Evolutionary conservation across 352 stramenopile genomes (phyloP).

Genomic region (Pythium rishiriense): DNA sequence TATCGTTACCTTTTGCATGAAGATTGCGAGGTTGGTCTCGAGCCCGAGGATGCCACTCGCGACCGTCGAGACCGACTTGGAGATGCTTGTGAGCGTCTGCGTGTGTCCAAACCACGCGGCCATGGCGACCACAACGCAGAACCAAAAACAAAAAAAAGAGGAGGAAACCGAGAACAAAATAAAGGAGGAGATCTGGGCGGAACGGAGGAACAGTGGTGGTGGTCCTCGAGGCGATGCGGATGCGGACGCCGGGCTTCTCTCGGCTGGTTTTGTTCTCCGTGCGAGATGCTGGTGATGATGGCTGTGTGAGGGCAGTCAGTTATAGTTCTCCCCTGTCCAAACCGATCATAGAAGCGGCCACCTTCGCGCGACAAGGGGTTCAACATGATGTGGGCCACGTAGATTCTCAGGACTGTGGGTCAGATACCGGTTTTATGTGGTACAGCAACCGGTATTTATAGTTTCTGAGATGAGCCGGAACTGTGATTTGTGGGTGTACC

Average conservation of each 20-base stretch:
- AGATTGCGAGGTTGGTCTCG: slow-evolving; percentile 76
- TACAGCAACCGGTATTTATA: background rate
- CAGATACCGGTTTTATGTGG: background rate
- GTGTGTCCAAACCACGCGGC: slow-evolving; percentile 79
- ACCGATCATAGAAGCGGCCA: slow-evolving; percentile 13
- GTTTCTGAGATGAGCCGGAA: no score
- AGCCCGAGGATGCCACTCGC: slow-evolving; percentile 68
- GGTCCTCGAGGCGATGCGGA: no score
- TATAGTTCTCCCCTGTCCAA: slow-evolving; percentile 20
- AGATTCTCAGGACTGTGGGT: background rate
- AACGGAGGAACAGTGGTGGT: no score
- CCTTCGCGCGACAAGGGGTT: slow-evolving; percentile 8
- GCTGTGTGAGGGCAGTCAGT: slow-evolving; percentile 5
- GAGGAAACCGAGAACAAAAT: no score
- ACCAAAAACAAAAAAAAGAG: no score
- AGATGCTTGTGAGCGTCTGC: slow-evolving; percentile 83
- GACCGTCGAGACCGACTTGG: slow-evolving; percentile 79
- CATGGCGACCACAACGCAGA: no score
- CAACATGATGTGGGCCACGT: slow-evolving; percentile 27
- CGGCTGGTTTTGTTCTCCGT: no score
- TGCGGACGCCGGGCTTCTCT: background rate
- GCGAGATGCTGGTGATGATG: slow-evolving; percentile 7
- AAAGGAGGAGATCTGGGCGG: background rate
- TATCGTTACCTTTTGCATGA: slow-evolving; percentile 85
- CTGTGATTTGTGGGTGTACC: no score